These are phyloP conservation scores for Skeletonema potamos DNA, from an alignment of 108 stramenopile species.

Conservation along the genomic window DNA sequence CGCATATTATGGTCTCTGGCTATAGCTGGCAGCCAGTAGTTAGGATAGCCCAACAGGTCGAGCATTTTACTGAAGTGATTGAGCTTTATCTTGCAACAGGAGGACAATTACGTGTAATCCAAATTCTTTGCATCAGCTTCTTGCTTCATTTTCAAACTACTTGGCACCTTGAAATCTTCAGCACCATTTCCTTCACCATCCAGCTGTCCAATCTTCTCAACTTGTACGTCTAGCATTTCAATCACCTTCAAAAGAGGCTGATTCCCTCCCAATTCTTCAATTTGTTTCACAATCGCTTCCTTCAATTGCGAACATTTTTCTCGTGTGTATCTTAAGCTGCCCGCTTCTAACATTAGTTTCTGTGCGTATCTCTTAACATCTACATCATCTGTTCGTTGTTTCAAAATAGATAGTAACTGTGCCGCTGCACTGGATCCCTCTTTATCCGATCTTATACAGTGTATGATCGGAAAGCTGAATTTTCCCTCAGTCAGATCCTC, in stretches of 20 bases:
- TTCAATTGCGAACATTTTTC: conserved; percentile 68
- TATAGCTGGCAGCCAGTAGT: too few species aligned
- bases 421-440: conserved; percentile 33
- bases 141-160: neutral
- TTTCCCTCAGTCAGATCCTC: conserved; percentile 98
- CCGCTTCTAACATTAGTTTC: conserved; percentile 65
- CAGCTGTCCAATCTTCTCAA: conserved; percentile 52
- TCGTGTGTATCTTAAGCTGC: conserved; percentile 73
- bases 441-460: conserved; percentile 49
- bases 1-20: too few species aligned
- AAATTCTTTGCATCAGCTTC: conserved; percentile 12
- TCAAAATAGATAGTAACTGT: conserved; percentile 86
- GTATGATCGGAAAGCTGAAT: conserved; percentile 92
- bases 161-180: neutral
- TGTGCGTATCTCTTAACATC: conserved; percentile 92
- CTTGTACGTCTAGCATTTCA: conserved; percentile 70
- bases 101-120: conserved; percentile 35
- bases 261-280: conserved; percentile 77
- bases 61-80: too few species aligned
- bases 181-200: conserved; percentile 1
- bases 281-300: conserved; percentile 54
- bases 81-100: too few species aligned
- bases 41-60: too few species aligned
- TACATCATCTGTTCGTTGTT: conserved; percentile 88
- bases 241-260: conserved; percentile 63